A percentile compares a stretch with the other conserved stretches of the same genome.
Evolutionary conservation across 495 filamentous ascomycete genomes (phyloP).

Genomic region (Xylaria acuta): DNA sequence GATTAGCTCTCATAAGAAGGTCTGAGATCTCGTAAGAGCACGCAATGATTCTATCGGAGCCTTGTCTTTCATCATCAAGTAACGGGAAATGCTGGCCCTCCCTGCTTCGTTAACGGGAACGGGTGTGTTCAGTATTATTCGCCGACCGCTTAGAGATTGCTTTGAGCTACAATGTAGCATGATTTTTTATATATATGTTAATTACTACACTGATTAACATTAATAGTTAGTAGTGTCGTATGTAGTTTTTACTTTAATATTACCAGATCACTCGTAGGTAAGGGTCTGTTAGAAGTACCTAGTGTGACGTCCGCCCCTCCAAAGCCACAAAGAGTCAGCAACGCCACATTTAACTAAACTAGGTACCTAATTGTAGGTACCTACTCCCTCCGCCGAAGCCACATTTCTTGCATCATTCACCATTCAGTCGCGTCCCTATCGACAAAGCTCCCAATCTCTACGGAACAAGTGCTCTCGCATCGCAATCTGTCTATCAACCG

Average conservation of each 20-base stretch:
- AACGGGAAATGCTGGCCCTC: background rate
- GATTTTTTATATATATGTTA: background rate
- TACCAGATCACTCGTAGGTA: background rate
- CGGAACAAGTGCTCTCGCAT: background rate
- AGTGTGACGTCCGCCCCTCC: too few relatives aligned
- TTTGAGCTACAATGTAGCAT: background rate
- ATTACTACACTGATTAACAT: background rate
- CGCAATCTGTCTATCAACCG: background rate
- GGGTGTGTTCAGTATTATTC: too few relatives aligned
- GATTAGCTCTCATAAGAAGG: background rate
- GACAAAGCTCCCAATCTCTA: background rate
- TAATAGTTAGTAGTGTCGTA: background rate
- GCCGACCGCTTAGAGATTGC: background rate
- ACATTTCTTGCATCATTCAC: slow-evolving; percentile 25
- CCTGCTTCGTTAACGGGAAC: too few relatives aligned
- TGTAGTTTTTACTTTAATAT: background rate
- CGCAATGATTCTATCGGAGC: background rate
- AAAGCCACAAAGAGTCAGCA: background rate
- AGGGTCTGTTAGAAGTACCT: too few relatives aligned
- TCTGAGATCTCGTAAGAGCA: background rate
- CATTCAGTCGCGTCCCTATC: background rate
- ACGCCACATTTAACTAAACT: background rate
- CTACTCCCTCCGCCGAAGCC: background rate
- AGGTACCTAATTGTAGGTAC: too few relatives aligned
- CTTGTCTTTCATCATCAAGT: too few relatives aligned